Conservation (phyloP, 2,329 filamentous ascomycete species). For the Leptoxyphium fumago region DNA sequence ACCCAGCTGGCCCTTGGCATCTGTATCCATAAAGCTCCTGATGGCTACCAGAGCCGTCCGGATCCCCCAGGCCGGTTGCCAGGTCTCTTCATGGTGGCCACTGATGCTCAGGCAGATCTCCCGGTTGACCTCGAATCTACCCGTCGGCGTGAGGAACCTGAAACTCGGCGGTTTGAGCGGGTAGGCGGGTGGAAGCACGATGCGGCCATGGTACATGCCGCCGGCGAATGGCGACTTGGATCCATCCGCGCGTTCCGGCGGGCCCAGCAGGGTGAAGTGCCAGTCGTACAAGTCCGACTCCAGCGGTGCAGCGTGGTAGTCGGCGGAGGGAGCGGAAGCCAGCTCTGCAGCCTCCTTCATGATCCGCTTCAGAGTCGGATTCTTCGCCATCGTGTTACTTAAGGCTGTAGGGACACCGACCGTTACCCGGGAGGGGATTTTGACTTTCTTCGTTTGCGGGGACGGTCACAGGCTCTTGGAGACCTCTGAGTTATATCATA, state of each 20-base stretch:
- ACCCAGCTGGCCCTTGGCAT: constrained; percentile 74
- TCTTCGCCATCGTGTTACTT: constrained; percentile 39
- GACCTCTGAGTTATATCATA: no score
- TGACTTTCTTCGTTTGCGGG: no score
- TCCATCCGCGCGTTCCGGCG: constrained; percentile 38
- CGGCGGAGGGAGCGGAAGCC: constrained; percentile 60
- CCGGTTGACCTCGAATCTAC: constrained; percentile 88
- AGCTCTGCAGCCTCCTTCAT: constrained; percentile 86
- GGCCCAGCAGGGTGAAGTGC: constrained; percentile 95
- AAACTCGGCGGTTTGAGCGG: constrained; percentile 88
- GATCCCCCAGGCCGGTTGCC: constrained; percentile 97
- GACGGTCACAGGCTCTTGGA: no score
- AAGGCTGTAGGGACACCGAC: neutral
- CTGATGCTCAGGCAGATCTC: constrained; percentile 93
- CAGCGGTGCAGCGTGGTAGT: constrained; percentile 73
- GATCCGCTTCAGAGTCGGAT: constrained; percentile 73
- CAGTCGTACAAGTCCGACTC: constrained; percentile 92
- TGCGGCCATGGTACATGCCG: constrained; percentile 91
- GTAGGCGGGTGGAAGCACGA: constrained; percentile 77
- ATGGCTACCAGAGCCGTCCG: constrained; percentile 71
- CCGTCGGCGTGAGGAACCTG: constrained; percentile 82
- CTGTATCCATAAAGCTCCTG: constrained; percentile 84
- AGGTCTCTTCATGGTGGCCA: constrained; percentile 93
- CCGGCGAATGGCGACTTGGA: constrained; percentile 55
- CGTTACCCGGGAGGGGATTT: no score